Base-by-base conservation (phyloP, 1,284 basidiomycete species). In the Takashimella koratensis region DNA sequence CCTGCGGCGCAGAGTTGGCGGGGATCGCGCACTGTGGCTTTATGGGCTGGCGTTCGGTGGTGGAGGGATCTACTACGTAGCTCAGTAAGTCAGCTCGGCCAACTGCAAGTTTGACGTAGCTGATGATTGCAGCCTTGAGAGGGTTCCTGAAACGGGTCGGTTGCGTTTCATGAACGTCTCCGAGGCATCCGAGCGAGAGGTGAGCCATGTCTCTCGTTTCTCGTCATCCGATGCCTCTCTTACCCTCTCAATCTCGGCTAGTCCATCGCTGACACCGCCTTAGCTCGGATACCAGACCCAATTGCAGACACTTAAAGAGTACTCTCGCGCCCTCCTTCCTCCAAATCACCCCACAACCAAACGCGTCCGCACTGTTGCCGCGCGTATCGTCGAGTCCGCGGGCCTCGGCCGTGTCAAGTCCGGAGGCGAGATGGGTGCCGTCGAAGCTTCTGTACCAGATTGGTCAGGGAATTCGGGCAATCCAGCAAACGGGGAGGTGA, bases 141-240 rank as follows among this genome's bases (percentile, higher is more conserved):
- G 82, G 64, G 86, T 89, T 0, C 85, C 87, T 4, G 84, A 90
- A 65, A 93, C 90, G 0, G 90, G 90, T 0, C 75, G 91, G 53
- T 85, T 85, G 80, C 76, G 91, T 20, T 93, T 92, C 69, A 94
- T 95, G 81, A 85, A 86, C 65, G 80, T 87, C 5, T 81, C 81
- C 39, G 80, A 81, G 0, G 76, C 79, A 51, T 75, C 75, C 43
- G 90, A 94, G 73, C 77, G 80, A 3, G 69, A 77, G 60, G 73
- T 77, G 53, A 62, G 70, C 49, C n/a, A 11, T 4, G 11, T 45
- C 3, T 49, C 26, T 5, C n/a, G 19, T n/a, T n/a, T n/a, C n/a
- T n/a, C n/a, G n/a, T n/a, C n/a, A n/a, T n/a, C n/a, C n/a, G n/a
- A n/a, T n/a, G n/a, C n/a, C n/a, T n/a, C n/a, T n/a, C n/a, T n/a